Conservation (phyloP, 2,329 filamentous ascomycete species). For the Trichoderma sp. region DNA sequence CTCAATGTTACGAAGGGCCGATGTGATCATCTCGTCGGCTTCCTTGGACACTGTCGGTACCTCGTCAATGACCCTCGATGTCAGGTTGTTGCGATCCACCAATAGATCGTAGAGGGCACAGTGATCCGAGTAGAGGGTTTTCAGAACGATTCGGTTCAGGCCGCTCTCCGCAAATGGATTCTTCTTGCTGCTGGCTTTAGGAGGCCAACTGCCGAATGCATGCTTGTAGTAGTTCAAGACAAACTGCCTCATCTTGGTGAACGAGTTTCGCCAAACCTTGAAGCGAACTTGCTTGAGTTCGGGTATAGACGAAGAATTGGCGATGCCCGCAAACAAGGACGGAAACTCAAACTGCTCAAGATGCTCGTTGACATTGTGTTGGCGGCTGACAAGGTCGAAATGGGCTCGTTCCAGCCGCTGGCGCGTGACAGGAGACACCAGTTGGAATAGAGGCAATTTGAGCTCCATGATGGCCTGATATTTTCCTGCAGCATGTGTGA, state of each 20-base stretch:
- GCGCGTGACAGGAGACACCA: conserved; percentile 71
- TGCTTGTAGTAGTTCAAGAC: conserved; percentile 67
- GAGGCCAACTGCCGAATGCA: conserved; percentile 74
- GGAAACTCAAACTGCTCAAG: conserved; percentile 92
- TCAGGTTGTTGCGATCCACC: conserved; percentile 77
- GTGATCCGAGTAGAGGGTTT: conserved; percentile 82
- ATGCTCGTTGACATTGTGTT: conserved; percentile 69
- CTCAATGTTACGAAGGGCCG: conserved; percentile 76
- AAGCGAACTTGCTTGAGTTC: conserved; percentile 81
- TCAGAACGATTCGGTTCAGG: conserved; percentile 80
- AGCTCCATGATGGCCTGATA: conserved; percentile 71
- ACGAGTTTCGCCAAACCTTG: conserved; percentile 78
- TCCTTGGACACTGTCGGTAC: conserved; percentile 58
- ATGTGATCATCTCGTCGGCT: conserved; percentile 61
- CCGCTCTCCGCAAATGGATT: conserved; percentile 85
- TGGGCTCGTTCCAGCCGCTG: conserved; percentile 81
- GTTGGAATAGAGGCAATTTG: conserved; percentile 67
- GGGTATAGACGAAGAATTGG: conserved; percentile 75
- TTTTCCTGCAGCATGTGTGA: conserved; percentile 87
- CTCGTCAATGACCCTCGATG: conserved; percentile 75
- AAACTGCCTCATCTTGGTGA: conserved; percentile 73
- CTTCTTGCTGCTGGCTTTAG: conserved; percentile 89
- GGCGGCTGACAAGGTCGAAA: conserved; percentile 74
- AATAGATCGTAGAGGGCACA: conserved; percentile 85
- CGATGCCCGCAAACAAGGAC: conserved; percentile 83